Percentiles rank a stretch among this genome's conserved stretches.
phyloP scores from a whole-genome alignment of 2,329 filamentous ascomycete species.

The Ascochyta clinopodiicola region DNA sequence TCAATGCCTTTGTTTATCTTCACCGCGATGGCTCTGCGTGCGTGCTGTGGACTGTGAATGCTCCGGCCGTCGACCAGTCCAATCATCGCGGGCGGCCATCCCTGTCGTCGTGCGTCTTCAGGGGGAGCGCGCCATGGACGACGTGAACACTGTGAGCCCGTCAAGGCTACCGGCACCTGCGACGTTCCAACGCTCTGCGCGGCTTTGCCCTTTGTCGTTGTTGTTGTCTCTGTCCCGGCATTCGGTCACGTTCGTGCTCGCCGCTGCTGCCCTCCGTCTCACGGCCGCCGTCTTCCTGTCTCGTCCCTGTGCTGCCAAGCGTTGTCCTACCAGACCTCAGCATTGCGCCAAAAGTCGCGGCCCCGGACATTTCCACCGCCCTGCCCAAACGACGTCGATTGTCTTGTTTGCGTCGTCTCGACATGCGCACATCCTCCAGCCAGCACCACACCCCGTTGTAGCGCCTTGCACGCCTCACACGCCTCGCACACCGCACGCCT shows the following conservation, averaged over 20 bases:
- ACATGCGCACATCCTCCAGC: conserved; percentile 10
- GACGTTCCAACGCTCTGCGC: conserved; percentile 4
- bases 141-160: not conserved
- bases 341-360: conserved; percentile 10
- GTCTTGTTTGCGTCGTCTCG: not conserved
- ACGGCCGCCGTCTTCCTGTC: not conserved
- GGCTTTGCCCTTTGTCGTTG: not conserved
- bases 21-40: not conserved
- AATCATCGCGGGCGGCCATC: conserved; percentile 8
- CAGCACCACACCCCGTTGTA: not conserved
- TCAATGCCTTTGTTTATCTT: not conserved
- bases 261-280: not conserved
- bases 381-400: not conserved
- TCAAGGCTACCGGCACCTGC: not conserved
- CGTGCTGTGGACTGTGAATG: conserved; percentile 8
- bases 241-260: not conserved
- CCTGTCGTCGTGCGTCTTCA: conserved; percentile 16
- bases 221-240: not conserved
- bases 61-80: not conserved
- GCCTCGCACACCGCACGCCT: conserved; percentile 2
- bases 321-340: conserved; percentile 4
- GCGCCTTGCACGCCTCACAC: conserved; percentile 1
- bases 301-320: conserved; percentile 7
- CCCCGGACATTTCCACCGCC: conserved; percentile 4
- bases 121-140: conserved; percentile 9